Conservation (phyloP, 106 monocot species). For the Phalaenopsis equestris region DNA sequence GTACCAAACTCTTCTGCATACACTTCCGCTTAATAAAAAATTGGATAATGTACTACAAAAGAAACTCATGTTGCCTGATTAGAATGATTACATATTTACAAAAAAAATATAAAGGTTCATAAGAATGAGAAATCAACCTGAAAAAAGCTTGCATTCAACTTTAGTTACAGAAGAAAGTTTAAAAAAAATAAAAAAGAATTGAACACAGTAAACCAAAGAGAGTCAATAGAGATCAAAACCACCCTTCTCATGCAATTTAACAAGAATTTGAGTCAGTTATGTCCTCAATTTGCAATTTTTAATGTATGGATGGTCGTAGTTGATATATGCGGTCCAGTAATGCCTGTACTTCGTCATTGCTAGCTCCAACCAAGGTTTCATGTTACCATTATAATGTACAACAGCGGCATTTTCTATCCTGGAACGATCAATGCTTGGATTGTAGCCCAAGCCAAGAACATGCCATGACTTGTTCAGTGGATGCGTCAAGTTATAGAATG, state of each 20-base stretch:
- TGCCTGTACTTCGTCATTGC: conserved; percentile 64
- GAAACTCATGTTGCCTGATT: too few relatives aligned
- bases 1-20: too few relatives aligned
- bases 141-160: neutral
- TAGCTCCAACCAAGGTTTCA: conserved; percentile 77
- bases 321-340: conserved; percentile 64
- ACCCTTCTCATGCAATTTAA: neutral
- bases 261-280: neutral
- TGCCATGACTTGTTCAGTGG: conserved; percentile 71
- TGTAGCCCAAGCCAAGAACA: conserved; percentile 64
- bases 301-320: conserved; percentile 51
- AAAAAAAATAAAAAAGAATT: neutral
- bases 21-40: too few relatives aligned
- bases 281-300: conserved; percentile 38
- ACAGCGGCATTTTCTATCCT: conserved; percentile 63
- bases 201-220: neutral
- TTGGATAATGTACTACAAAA: too few relatives aligned
- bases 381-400: conserved; percentile 67
- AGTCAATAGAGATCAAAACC: neutral
- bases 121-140: neutral
- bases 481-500: conserved; percentile 55
- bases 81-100: too few relatives aligned
- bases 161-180: neutral
- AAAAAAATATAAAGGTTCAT: too few relatives aligned
- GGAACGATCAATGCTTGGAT: conserved; percentile 54